A percentile compares a stretch with the other conserved stretches of the same genome.
These are phyloP conservation scores for Auriculariales sp. DNA, from an alignment of 768 basidiomycete genomes.

Conservation along the genomic window DNA sequence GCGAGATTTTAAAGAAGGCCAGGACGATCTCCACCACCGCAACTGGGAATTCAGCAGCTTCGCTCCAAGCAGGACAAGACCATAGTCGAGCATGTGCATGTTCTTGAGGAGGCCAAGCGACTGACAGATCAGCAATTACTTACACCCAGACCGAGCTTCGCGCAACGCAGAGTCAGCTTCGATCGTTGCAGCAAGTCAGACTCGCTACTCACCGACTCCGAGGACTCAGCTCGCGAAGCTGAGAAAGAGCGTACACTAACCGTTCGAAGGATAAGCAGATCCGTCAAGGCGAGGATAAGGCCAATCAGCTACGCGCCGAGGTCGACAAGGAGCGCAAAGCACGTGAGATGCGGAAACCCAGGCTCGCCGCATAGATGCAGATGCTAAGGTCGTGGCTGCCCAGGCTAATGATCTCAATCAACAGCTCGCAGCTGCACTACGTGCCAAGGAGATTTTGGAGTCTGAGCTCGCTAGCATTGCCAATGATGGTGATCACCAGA, in stretches of 20 bases:
- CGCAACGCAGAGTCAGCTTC: slow-evolving; percentile 59
- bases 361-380: slow-evolving; percentile 41
- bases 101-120: slow-evolving; percentile 88
- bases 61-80: slow-evolving; percentile 87
- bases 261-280: slow-evolving; percentile 55
- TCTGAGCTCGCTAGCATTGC: slow-evolving; percentile 51
- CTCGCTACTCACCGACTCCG: slow-evolving; percentile 64
- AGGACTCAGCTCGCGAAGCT: slow-evolving; percentile 64
- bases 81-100: slow-evolving; percentile 96
- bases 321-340: slow-evolving; percentile 53
- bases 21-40: slow-evolving; percentile 64
- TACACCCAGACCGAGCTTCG: slow-evolving; percentile 69
- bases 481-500: slow-evolving; percentile 37
- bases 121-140: slow-evolving; percentile 77
- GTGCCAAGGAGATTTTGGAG: slow-evolving; percentile 53
- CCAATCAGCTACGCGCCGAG: slow-evolving; percentile 37
- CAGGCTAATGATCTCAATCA: slow-evolving; percentile 43
- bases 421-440: slow-evolving; percentile 36
- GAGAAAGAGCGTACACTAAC: slow-evolving; percentile 54
- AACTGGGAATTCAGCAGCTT: slow-evolving; percentile 80
- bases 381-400: slow-evolving; percentile 38
- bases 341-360: slow-evolving; percentile 52
- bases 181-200: slow-evolving; percentile 73
- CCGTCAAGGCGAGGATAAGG: slow-evolving; percentile 46
- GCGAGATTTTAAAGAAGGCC: slow-evolving; percentile 66